Evolutionary conservation across 2,329 filamentous ascomycete genomes (phyloP).

Genomic region (Pseudogymnoascus sp.): DNA sequence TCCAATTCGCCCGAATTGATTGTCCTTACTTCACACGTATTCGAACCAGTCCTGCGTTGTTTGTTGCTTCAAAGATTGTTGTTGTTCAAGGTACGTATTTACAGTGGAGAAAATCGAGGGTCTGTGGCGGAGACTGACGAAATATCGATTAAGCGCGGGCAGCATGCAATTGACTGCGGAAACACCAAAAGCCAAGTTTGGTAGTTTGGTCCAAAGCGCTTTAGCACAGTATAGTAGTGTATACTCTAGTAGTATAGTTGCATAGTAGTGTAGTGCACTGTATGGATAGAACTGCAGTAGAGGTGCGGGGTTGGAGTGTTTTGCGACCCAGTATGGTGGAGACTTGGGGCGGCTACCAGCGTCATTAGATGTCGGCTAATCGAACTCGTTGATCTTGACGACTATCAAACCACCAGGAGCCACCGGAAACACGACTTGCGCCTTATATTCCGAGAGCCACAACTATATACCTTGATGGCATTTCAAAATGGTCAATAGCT

Average conservation of each 20-base stretch:
- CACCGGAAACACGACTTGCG: neutral
- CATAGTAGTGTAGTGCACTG: neutral
- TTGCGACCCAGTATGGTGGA: neutral
- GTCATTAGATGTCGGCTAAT: neutral
- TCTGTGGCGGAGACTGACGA: neutral
- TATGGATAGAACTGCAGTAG: neutral
- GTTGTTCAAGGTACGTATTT: constrained; percentile 6
- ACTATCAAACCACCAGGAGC: neutral
- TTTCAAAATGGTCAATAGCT: neutral
- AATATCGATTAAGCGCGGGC: neutral
- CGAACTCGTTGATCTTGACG: neutral
- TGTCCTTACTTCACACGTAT: neutral
- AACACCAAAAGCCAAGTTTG: neutral
- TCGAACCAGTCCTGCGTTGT: neutral
- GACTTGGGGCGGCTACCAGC: neutral
- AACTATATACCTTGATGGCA: neutral
- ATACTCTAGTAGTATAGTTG: neutral
- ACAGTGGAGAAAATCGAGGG: constrained; percentile 2
- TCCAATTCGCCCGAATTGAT: neutral
- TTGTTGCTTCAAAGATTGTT: neutral
- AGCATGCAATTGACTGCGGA: neutral
- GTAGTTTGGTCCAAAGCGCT: neutral
- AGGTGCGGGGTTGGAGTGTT: neutral
- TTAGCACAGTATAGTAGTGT: neutral
- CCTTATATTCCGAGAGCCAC: neutral